Base-by-base conservation (phyloP, 805 yeast species). In the Saturnispora sanitii region DNA sequence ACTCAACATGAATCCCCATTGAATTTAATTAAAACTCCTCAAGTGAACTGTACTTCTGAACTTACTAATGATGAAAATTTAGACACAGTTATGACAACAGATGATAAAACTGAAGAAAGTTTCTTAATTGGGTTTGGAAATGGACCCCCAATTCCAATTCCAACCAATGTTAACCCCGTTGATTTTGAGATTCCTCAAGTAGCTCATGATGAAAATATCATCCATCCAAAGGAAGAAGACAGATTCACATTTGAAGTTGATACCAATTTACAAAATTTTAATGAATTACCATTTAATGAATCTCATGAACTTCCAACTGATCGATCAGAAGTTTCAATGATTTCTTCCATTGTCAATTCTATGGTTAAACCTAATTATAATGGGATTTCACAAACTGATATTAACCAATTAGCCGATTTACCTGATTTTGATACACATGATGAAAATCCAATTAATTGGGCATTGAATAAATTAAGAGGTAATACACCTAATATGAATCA, bases 401-500 rank as follows among this genome's bases (percentile, higher is more conserved):
- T 82, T 35, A 82, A 81, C 32, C 85, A 79, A 52, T 68, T 87
- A 36, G 94, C 94, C 1, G 82, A 82, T 5, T 76, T 88, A 38
- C 90, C 96, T 0, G 96, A 90, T 27, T 27, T 27, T 56, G 87
- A 81, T 35, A 68, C 78, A 0, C 64, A 72, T 32, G 73, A 69
- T 22, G 75, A 70, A 15, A 83, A 85, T 58, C 95, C 95, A 0
- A 65, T 87, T 12, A 71, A 68, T 38, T 75, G 77, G 35, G 87
- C 97, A 0, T 65, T 88, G 49, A 67, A 67, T 60, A 88, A 82
- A 59, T 65, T 90, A 23, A 94, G 84, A 60, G 97, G 95, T 1
- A 74, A 66, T 57, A 41, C 48, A 1, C 37, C 41, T 20, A 29
- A 38, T 6, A 17, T 27, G 8, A 21, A 26, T 6, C 38, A 34